These are phyloP conservation scores for Thalassiosira ordinaria DNA, from an alignment of 352 stramenopile species.

Conservation along the genomic window DNA sequence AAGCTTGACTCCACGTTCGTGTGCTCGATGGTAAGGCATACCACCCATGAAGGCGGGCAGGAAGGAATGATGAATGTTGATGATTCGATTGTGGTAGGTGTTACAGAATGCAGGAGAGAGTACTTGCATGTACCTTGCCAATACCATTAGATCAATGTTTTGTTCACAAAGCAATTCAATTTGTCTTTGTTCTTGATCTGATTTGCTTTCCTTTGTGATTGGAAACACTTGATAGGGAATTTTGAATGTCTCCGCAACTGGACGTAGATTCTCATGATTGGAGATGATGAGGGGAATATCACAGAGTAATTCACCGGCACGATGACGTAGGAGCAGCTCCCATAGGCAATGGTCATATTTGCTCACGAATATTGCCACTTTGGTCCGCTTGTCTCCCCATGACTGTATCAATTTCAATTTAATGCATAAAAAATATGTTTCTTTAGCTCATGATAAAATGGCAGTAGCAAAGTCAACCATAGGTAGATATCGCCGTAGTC, in stretches of 20 bases:
- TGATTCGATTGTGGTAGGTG: conserved; percentile 73
- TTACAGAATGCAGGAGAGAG: conserved; percentile 78
- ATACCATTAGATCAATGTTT: conserved; percentile 82
- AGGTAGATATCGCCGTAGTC: background rate
- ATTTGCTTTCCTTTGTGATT: conserved; percentile 76
- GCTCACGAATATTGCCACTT: conserved; percentile 77
- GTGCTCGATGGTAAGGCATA: conserved; percentile 80
- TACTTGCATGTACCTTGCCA: conserved; percentile 88
- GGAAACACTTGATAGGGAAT: conserved; percentile 82
- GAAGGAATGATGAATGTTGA: conserved; percentile 89
- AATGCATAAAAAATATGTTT: too few relatives aligned
- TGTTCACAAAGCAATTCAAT: conserved; percentile 73
- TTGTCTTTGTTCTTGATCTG: conserved; percentile 68
- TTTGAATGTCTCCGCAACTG: conserved; percentile 82
- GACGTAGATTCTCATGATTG: conserved; percentile 78
- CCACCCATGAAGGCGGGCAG: conserved; percentile 84
- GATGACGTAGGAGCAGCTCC: conserved; percentile 85
- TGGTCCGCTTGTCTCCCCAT: conserved; percentile 64
- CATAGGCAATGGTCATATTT: conserved; percentile 85
- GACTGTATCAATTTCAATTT: conserved; percentile 40
- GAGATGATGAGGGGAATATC: conserved; percentile 80
- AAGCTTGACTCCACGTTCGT: conserved; percentile 86
- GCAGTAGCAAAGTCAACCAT: conserved; percentile 29
- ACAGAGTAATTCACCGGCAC: conserved; percentile 77
- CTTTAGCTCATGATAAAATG: too few relatives aligned